Conservation (phyloP, 1,139 yeast genomes). For the Pichia sp. region DNA sequence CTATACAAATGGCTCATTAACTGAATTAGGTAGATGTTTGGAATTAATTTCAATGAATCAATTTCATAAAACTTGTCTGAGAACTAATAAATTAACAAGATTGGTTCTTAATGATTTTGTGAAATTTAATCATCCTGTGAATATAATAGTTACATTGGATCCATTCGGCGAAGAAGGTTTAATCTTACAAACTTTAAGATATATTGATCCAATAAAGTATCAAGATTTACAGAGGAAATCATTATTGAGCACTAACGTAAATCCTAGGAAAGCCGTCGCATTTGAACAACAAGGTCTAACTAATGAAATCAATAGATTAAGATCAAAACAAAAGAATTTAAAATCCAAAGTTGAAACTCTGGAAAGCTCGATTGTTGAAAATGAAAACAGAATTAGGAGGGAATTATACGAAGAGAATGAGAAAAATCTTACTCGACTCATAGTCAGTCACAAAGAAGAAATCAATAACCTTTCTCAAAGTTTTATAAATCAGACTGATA, state of each 20-base stretch:
- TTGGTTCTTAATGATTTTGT: slow-evolving; percentile 41
- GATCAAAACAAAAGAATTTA: slow-evolving; percentile 16
- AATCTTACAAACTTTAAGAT: slow-evolving; percentile 42
- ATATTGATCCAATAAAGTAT: slow-evolving; percentile 32
- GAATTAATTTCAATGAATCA: slow-evolving; percentile 33
- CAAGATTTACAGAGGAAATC: slow-evolving; percentile 22
- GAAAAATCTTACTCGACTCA: slow-evolving; percentile 16
- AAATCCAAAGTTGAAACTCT: slow-evolving; percentile 17
- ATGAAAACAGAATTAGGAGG: slow-evolving; percentile 19
- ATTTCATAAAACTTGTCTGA: slow-evolving; percentile 34
- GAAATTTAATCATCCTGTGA: slow-evolving; percentile 28
- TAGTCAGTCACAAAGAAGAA: slow-evolving; percentile 18
- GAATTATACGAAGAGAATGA: slow-evolving; percentile 24
- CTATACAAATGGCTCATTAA: slow-evolving; percentile 36
- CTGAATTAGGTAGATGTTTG: slow-evolving; percentile 43
- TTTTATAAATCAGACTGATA: slow-evolving; percentile 13
- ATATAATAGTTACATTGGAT: slow-evolving; percentile 52
- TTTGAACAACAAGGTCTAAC: slow-evolving; percentile 10
- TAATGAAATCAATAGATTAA: slow-evolving; percentile 21
- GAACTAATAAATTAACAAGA: slow-evolving; percentile 44
- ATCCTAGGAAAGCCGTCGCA: slow-evolving; percentile 3
- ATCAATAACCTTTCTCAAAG: slow-evolving; percentile 13
- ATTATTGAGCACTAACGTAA: background rate
- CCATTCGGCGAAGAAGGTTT: slow-evolving; percentile 53
- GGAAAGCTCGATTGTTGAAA: slow-evolving; percentile 20